Evolutionary conservation across 2,329 filamentous ascomycete genomes (phyloP).

Genomic region (Colletotrichum chrysophilum): DNA sequence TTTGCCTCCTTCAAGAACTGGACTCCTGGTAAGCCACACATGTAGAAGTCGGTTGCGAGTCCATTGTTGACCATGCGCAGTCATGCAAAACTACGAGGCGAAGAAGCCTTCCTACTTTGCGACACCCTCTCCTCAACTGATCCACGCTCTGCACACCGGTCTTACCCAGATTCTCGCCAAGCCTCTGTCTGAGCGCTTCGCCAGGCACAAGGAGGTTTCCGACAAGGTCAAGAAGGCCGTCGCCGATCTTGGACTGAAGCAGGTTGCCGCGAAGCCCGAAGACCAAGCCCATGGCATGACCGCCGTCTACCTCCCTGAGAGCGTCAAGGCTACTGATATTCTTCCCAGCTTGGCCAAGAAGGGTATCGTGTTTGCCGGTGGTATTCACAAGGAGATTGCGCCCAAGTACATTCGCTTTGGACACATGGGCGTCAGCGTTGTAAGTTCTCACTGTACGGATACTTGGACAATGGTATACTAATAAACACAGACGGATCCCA

Average conservation of each 20-base stretch:
- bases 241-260: slow-evolving; percentile 80
- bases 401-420: slow-evolving; percentile 94
- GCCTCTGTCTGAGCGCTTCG: slow-evolving; percentile 83
- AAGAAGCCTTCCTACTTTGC: slow-evolving; percentile 98
- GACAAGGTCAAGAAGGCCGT: slow-evolving; percentile 87
- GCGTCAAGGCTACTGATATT: slow-evolving; percentile 79
- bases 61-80: slow-evolving; percentile 41
- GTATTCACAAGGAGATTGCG: slow-evolving; percentile 94
- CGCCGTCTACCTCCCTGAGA: slow-evolving; percentile 92
- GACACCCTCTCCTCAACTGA: slow-evolving; percentile 91
- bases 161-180: slow-evolving; percentile 84
- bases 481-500: slow-evolving; percentile 68
- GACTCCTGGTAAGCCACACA: slow-evolving; percentile 73
- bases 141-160: slow-evolving; percentile 90
- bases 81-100: slow-evolving; percentile 99
- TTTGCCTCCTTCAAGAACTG: slow-evolving; percentile 98
- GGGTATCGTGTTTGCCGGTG: slow-evolving; percentile 92
- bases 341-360: slow-evolving; percentile 85
- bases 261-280: slow-evolving; percentile 83
- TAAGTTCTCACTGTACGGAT: slow-evolving; percentile 43
- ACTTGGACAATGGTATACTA: slow-evolving; percentile 24
- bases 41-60: background rate
- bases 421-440: slow-evolving; percentile 95
- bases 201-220: slow-evolving; percentile 78
- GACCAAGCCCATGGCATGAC: slow-evolving; percentile 98